Conservation (phyloP, 2,329 filamentous ascomycete species). For the Calonectria fujianensis region DNA sequence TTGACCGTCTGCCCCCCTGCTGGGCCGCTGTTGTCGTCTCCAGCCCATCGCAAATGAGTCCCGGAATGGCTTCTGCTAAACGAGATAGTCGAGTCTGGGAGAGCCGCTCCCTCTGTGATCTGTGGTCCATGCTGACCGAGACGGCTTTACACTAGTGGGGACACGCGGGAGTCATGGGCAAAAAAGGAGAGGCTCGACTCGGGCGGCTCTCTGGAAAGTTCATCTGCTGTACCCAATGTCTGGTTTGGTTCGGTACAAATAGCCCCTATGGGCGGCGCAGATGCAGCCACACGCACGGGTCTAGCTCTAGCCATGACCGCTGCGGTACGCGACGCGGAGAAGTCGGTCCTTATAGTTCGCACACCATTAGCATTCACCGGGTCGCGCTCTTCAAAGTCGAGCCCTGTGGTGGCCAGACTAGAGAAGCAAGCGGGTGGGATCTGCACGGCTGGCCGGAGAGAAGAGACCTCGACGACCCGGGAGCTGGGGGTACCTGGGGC, state of each 20-base stretch:
- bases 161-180: conserved; percentile 31
- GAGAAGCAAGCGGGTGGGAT: conserved; percentile 32
- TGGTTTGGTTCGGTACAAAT: conserved; percentile 25
- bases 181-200: conserved; percentile 38
- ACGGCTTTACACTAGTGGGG: conserved; percentile 32
- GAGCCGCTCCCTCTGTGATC: conserved; percentile 18
- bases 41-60: conserved; percentile 27
- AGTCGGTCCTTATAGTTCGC: conserved; percentile 14
- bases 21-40: conserved; percentile 2
- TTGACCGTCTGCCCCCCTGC: conserved; percentile 11
- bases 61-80: conserved; percentile 29
- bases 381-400: conserved; percentile 21
- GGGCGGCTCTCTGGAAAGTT: conserved; percentile 31
- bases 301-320: conserved; percentile 22
- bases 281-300: conserved; percentile 23
- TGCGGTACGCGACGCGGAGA: conserved; percentile 16
- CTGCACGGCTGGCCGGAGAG: conserved; percentile 39
- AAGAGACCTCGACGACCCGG: conserved; percentile 31
- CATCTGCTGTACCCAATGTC: conserved; percentile 13
- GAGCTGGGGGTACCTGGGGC: conserved; percentile 41
- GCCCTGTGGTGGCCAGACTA: conserved; percentile 23
- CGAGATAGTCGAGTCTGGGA: conserved; percentile 23
- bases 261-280: conserved; percentile 18
- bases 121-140: conserved; percentile 14
- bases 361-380: conserved; percentile 23